A percentile compares a stretch with the other conserved stretches of the same genome.
phyloP scores from a whole-genome alignment of 805 yeast species.

The Peterozyma xylosa region DNA sequence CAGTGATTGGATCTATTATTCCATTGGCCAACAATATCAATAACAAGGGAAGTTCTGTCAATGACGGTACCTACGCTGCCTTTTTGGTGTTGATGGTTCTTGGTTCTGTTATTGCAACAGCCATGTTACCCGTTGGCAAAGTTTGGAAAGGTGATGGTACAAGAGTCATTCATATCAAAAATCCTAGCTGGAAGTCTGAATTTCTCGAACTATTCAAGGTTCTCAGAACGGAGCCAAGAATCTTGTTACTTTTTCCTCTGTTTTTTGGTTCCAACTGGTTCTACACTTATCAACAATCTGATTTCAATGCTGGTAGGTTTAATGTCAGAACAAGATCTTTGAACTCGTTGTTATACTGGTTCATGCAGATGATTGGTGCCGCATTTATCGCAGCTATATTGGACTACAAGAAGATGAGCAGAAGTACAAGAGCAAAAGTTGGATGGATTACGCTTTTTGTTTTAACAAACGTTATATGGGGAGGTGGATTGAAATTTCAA shows the following conservation, averaged over 20 bases:
- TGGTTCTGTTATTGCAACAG: conserved; percentile 37
- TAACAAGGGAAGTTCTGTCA: conserved; percentile 24
- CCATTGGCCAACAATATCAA: conserved; percentile 49
- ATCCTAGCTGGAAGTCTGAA: conserved; percentile 40
- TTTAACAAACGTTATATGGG: conserved; percentile 44
- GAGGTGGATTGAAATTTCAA: conserved; percentile 35
- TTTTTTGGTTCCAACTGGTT: conserved; percentile 61
- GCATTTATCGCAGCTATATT: conserved; percentile 36
- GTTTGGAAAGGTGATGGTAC: conserved; percentile 45
- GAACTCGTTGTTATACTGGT: conserved; percentile 55
- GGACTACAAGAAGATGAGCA: conserved; percentile 32
- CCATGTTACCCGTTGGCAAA: conserved; percentile 39
- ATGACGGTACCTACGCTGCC: conserved; percentile 46
- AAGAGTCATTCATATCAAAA: conserved; percentile 33
- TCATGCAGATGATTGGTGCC: conserved; percentile 54
- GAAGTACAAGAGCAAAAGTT: conserved; percentile 38
- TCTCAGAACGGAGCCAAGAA: conserved; percentile 33
- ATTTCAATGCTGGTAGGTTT: conserved; percentile 46
- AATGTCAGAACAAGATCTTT: conserved; percentile 54
- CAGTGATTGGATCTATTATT: conserved; percentile 50
- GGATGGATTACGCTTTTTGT: conserved; percentile 36
- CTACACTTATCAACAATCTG: conserved; percentile 58
- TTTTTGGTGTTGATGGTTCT: conserved; percentile 42
- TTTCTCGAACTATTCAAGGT: conserved; percentile 29
- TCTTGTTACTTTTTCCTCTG: conserved; percentile 49